These are phyloP conservation scores for Amphirosellinia nigrospora DNA, from an alignment of 495 filamentous ascomycete genomes.

Conservation along the genomic window DNA sequence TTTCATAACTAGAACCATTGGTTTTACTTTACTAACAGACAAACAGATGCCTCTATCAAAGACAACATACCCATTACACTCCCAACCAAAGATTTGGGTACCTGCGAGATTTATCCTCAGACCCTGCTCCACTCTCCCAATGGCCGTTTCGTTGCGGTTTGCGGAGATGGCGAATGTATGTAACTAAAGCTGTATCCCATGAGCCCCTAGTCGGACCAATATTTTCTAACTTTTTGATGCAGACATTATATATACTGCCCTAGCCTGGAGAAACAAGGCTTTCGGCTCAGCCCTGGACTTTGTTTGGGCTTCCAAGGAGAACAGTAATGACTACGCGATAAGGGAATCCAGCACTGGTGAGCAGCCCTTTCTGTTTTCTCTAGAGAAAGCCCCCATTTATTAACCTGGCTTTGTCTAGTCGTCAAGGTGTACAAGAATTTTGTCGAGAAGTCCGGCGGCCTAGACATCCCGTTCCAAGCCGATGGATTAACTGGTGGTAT, in stretches of 20 bases:
- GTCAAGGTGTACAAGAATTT: conserved; percentile 98
- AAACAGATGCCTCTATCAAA: conserved; percentile 73
- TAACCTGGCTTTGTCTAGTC: conserved; percentile 11
- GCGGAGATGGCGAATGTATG: conserved; percentile 82
- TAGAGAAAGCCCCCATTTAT: neutral
- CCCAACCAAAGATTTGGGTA: conserved; percentile 91
- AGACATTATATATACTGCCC: conserved; percentile 94
- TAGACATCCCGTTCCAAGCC: conserved; percentile 95
- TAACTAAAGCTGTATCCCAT: neutral
- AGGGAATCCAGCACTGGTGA: conserved; percentile 85
- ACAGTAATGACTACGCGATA: conserved; percentile 98
- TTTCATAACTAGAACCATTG: neutral
- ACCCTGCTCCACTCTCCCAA: conserved; percentile 95
- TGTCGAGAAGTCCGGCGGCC: conserved; percentile 84
- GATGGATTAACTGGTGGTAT: conserved; percentile 91
- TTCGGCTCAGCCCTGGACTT: conserved; percentile 96
- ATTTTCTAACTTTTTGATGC: conserved; percentile 12
- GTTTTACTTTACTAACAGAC: conserved; percentile 23
- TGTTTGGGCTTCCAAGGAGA: conserved; percentile 95
- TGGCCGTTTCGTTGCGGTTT: conserved; percentile 94
- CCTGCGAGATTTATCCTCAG: conserved; percentile 96
- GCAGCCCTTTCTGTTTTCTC: neutral
- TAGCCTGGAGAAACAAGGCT: conserved; percentile 97
- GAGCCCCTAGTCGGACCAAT: neutral
- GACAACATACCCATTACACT: conserved; percentile 86